These are phyloP conservation scores for Aspergillus spinulosporus DNA, from an alignment of 2,329 filamentous ascomycete species.

Conservation along the genomic window DNA sequence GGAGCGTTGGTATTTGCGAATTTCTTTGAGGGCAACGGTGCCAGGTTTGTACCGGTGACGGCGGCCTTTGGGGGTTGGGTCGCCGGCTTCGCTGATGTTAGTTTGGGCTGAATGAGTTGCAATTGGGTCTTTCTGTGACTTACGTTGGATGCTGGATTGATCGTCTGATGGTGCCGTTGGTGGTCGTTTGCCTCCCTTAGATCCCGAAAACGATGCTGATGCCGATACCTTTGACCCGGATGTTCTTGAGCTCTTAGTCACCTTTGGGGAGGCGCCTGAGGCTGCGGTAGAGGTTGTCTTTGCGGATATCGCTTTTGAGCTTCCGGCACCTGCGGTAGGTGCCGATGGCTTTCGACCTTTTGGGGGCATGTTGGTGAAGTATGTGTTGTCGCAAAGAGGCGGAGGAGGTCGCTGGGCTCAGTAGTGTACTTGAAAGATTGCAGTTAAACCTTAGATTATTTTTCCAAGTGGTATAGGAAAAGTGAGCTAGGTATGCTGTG, in stretches of 20 bases:
- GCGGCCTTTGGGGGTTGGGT: slow-evolving; percentile 66
- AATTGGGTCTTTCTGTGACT: background rate
- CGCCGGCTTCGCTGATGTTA: slow-evolving; percentile 59
- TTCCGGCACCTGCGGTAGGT: slow-evolving; percentile 10
- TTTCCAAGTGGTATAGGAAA: background rate
- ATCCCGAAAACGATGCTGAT: background rate
- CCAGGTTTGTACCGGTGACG: slow-evolving; percentile 69
- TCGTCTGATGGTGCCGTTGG: slow-evolving; percentile 32
- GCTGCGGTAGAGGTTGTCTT: background rate
- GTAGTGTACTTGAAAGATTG: background rate
- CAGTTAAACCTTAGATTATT: background rate
- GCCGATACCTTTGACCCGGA: too few species aligned
- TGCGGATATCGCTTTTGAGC: slow-evolving; percentile 16
- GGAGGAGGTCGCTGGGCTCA: background rate
- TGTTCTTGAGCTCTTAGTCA: slow-evolving; percentile 21
- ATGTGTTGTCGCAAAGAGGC: background rate
- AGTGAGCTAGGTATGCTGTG: background rate
- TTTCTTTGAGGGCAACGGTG: slow-evolving; percentile 86
- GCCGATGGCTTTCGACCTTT: slow-evolving; percentile 26
- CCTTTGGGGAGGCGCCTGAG: background rate
- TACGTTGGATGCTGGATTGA: slow-evolving; percentile 43
- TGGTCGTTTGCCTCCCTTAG: slow-evolving; percentile 24
- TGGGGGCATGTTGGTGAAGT: slow-evolving; percentile 29
- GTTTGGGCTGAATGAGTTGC: background rate
- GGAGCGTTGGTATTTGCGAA: slow-evolving; percentile 83